Evolutionary conservation across 1,139 yeast genomes (phyloP).

Genomic region (Candida labiduridarum): DNA sequence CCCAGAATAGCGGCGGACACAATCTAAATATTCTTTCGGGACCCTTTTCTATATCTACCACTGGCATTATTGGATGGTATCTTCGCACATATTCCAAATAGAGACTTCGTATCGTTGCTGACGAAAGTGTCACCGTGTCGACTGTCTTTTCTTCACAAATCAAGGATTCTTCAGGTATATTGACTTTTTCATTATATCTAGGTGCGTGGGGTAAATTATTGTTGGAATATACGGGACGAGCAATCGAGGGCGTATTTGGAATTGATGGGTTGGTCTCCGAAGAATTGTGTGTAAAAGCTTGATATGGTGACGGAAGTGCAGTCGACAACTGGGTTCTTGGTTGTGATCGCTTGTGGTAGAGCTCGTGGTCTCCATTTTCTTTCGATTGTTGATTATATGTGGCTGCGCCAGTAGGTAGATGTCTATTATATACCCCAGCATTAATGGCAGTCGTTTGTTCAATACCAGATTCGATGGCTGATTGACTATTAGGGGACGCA

Average conservation of each 20-base stretch:
- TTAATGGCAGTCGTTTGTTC: not conserved
- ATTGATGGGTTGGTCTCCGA: constrained; percentile 28
- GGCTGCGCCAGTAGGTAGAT: not conserved
- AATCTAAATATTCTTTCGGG: constrained; percentile 77
- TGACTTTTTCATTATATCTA: constrained; percentile 7
- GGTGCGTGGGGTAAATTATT: not conserved
- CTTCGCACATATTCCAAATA: constrained; percentile 69
- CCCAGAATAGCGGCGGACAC: constrained; percentile 94
- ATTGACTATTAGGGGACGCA: not conserved
- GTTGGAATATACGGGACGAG: constrained; percentile 14
- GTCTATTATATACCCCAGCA: not conserved
- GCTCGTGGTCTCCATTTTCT: not conserved
- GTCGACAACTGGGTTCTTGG: constrained; percentile 3
- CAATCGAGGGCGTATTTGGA: constrained; percentile 39
- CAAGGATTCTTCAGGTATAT: constrained; percentile 43
- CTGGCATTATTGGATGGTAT: constrained; percentile 86
- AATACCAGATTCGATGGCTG: not conserved
- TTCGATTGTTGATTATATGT: constrained; percentile 1
- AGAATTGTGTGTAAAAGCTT: constrained; percentile 11
- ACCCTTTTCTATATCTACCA: constrained; percentile 78
- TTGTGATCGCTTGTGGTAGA: not conserved
- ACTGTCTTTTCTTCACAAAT: constrained; percentile 66
- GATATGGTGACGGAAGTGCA: constrained; percentile 3
- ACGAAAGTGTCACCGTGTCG: constrained; percentile 62
- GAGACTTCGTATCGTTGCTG: constrained; percentile 64